Evolutionary conservation across 2,329 filamentous ascomycete genomes (phyloP).

Genomic region (Chlorencoelia australis): DNA sequence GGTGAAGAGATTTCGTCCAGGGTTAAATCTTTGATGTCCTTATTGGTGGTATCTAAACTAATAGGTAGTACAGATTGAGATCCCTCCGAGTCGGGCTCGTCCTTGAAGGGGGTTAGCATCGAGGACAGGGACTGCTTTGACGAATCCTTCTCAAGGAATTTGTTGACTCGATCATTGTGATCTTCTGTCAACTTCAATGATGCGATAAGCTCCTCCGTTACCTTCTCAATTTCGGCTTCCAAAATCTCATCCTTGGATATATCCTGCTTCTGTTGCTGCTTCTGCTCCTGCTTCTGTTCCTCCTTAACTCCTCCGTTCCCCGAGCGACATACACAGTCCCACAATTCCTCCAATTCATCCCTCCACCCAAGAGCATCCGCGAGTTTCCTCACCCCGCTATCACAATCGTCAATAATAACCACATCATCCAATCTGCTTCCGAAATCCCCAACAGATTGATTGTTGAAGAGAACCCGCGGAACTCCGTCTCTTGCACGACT

Average conservation of each 20-base stretch:
- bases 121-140: background rate
- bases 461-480: conserved; percentile 80
- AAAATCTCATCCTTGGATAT: conserved; percentile 39
- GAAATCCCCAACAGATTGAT: conserved; percentile 70
- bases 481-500: conserved; percentile 47
- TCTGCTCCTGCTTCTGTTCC: conserved; percentile 29
- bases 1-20: too few relatives aligned
- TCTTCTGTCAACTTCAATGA: conserved; percentile 25
- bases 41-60: too few relatives aligned
- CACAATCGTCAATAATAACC: conserved; percentile 70
- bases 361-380: conserved; percentile 77
- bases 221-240: conserved; percentile 28
- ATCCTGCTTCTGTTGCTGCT: conserved; percentile 8
- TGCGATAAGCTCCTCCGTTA: conserved; percentile 29
- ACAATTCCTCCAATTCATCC: conserved; percentile 69
- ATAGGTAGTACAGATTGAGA: too few relatives aligned
- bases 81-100: background rate
- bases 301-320: conserved; percentile 51
- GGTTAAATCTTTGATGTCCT: too few relatives aligned
- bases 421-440: conserved; percentile 78
- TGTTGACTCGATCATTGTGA: conserved; percentile 22
- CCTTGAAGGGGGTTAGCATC: background rate
- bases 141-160: conserved; percentile 11
- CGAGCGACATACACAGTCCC: conserved; percentile 57
- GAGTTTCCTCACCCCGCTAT: conserved; percentile 67